Conservation (phyloP, 2,329 filamentous ascomycete genomes). For the Claviceps paspali region DNA sequence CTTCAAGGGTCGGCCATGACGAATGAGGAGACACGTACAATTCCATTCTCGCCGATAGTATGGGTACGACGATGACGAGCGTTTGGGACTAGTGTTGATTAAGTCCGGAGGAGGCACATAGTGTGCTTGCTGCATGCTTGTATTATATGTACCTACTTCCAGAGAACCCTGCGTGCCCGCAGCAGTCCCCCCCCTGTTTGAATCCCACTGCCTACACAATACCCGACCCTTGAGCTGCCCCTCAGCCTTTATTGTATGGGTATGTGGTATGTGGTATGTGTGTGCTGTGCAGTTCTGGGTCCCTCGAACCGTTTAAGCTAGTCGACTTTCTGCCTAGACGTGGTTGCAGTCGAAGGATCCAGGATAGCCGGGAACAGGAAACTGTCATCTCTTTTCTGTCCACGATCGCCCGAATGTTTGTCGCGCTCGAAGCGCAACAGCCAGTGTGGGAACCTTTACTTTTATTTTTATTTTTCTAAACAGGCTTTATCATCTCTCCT, state of each 20-base stretch:
- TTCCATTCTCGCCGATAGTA: constrained; percentile 13
- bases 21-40: constrained; percentile 2
- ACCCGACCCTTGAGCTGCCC: constrained; percentile 28
- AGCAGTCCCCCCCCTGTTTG: constrained; percentile 16
- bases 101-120: constrained; percentile 7
- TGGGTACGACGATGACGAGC: not conserved
- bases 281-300: constrained; percentile 12
- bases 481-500: too few relatives aligned
- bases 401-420: constrained; percentile 13
- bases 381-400: constrained; percentile 3
- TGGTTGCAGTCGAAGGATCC: constrained; percentile 4
- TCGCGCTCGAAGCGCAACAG: constrained; percentile 24
- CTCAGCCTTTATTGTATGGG: constrained; percentile 18
- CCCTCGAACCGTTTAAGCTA: constrained; percentile 12
- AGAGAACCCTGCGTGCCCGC: constrained; percentile 13
- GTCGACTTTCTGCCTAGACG: not conserved
- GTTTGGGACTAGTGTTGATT: not conserved
- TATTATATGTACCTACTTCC: too few relatives aligned
- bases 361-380: constrained; percentile 6
- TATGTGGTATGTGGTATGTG: constrained; percentile 7
- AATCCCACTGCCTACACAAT: constrained; percentile 24
- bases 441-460: not conserved
- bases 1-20: not conserved
- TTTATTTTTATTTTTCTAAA: too few relatives aligned
- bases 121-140: too few relatives aligned